A percentile compares a stretch with the other conserved stretches of the same genome.
Evolutionary conservation across 805 yeast species (phyloP).

Genomic region (Saturnispora sanitii): DNA sequence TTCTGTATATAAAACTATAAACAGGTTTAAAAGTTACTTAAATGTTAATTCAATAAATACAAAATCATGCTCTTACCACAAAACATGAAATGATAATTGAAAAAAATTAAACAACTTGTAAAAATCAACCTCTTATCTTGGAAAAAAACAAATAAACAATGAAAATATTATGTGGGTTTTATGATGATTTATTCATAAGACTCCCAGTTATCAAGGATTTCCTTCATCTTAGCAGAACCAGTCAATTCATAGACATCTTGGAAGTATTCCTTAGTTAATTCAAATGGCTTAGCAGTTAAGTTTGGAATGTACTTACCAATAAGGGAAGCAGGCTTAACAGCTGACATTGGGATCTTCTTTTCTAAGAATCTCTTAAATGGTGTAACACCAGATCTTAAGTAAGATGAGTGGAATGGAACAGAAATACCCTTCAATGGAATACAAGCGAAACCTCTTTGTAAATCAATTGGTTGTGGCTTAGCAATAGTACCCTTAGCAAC

Average conservation of each 20-base stretch:
- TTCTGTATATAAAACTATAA: constrained; percentile 1
- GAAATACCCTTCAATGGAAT: constrained; percentile 97
- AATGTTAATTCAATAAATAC: too few relatives aligned
- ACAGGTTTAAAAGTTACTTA: too few relatives aligned
- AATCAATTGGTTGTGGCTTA: constrained; percentile 93
- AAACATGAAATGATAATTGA: background rate
- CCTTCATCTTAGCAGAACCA: constrained; percentile 81
- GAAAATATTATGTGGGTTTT: background rate
- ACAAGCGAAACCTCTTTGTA: constrained; percentile 97
- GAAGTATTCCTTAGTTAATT: constrained; percentile 93
- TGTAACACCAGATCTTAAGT: constrained; percentile 95
- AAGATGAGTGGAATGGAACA: constrained; percentile 99
- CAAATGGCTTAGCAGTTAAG: constrained; percentile 95
- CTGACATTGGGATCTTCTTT: constrained; percentile 90
- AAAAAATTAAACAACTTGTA: too few relatives aligned
- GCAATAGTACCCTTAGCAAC: constrained; percentile 71
- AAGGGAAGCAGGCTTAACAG: constrained; percentile 89
- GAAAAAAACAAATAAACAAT: constrained; percentile 3
- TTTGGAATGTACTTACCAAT: constrained; percentile 96
- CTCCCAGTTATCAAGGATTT: constrained; percentile 93
- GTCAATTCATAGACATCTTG: constrained; percentile 92
- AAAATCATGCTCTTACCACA: constrained; percentile 13
- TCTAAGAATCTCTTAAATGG: constrained; percentile 97
- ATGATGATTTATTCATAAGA: constrained; percentile 42
- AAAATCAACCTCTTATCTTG: background rate